Base-by-base conservation (phyloP, 129 eudicot species). In the Centaurea solstitialis region DNA sequence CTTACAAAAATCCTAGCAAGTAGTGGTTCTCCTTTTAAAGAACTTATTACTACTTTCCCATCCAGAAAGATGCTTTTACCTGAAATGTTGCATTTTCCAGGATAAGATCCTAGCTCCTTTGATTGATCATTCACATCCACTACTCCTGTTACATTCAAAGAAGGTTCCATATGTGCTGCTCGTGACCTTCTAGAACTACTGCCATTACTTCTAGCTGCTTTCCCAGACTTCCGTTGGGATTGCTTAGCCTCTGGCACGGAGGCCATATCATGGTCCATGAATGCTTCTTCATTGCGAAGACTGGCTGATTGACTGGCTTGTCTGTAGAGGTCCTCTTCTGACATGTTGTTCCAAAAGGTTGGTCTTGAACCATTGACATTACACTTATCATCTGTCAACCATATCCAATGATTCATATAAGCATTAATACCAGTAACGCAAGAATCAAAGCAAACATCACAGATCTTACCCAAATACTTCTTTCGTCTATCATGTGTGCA, bases 151-250 rank as follows among this genome's bases (percentile, higher is more conserved):
- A 85, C 85, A 37, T 73, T 72, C 67, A 76, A 68, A 37, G 89
- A 87, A 82, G 70, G 83, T 77, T 92, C 97, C 86, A 81, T 76
- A 33, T 87, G 90, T 45, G 84, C 75, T 75, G 77, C 69, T 74
- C 97, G 84, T 38, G 97, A 89, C 83, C 85, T 92, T 79, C 85
- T 92, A 81, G 85, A 87, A 83, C 66, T 69, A 78, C 70, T 87
- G 80, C 68, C 85, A 85, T 69, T 87, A 35, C 73, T 85, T 86
- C 91, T 91, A 70, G 85, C 47, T 50, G 85, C 76, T 80, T 86
- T 94, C 17, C 90, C 88, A 70, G 84, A 80, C 73, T 80, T 90
- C 79, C 82, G 79, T 37, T 80, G 84, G 43, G 73, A 76, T 50
- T 78, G 88, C 71, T 91, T 91, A 75, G 84, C 92, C 43, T 89